phyloP scores from a whole-genome alignment of 2,329 filamentous ascomycete species.

The Aspergillus versicolor region DNA sequence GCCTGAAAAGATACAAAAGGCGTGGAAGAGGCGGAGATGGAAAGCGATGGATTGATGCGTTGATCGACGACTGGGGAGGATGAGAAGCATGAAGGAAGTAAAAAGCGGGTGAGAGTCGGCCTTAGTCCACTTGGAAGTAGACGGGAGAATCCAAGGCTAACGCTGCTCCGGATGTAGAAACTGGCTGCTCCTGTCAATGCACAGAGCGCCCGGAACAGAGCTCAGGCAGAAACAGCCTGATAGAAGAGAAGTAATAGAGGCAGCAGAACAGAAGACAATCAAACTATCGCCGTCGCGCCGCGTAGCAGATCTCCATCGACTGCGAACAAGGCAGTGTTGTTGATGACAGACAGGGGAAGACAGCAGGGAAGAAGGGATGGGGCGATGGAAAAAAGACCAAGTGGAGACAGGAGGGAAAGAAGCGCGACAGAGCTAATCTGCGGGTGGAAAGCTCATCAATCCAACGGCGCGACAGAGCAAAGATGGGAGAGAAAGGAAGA shows the following conservation, averaged over 20 bases:
- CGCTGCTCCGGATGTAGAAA: not conserved
- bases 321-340: not conserved
- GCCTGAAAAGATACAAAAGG: not conserved
- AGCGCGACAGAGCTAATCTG: not conserved
- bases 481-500: not conserved
- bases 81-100: conserved; percentile 6
- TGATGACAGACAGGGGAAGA: conserved; percentile 6
- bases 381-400: not conserved
- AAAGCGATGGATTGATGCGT: not conserved
- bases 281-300: not conserved
- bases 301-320: conserved; percentile 10
- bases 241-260: not conserved
- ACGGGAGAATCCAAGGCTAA: not conserved
- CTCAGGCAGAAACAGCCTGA: not conserved
- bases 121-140: not conserved
- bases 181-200: not conserved
- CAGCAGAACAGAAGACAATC: conserved; percentile 1
- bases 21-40: not conserved
- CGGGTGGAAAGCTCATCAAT: not conserved
- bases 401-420: not conserved
- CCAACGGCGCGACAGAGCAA: not conserved
- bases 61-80: conserved; percentile 6
- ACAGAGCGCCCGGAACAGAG: not conserved
- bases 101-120: not conserved
- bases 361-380: not conserved